These are phyloP conservation scores for Malbranchea zuffiana DNA, from an alignment of 2,329 filamentous ascomycete genomes.

Conservation along the genomic window DNA sequence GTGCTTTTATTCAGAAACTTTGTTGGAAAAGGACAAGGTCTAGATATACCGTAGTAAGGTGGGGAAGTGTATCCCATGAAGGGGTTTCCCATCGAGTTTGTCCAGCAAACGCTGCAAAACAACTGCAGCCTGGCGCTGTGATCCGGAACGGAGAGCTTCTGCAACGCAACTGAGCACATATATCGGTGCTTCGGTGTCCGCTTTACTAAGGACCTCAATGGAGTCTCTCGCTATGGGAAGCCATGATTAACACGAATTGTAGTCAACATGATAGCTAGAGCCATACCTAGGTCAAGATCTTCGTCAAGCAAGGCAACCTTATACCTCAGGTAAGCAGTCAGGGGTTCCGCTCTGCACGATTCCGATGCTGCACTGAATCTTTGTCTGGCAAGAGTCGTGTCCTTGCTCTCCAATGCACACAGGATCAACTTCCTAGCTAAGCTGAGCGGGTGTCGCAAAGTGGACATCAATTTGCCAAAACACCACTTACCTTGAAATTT, in stretches of 20 bases:
- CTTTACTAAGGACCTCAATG: slow-evolving; percentile 49
- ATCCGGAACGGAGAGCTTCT: slow-evolving; percentile 58
- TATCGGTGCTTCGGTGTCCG: slow-evolving; percentile 44
- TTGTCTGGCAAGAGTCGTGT: slow-evolving; percentile 44
- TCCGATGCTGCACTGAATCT: slow-evolving; percentile 51
- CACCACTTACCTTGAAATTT: slow-evolving; percentile 50
- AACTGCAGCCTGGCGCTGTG: slow-evolving; percentile 49
- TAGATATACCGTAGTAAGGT: slow-evolving; percentile 53
- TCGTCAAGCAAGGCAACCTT: slow-evolving; percentile 54
- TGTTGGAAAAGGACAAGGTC: slow-evolving; percentile 12
- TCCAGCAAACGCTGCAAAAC: slow-evolving; percentile 52
- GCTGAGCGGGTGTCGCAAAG: slow-evolving; percentile 12
- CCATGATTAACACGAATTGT: slow-evolving; percentile 8
- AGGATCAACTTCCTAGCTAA: slow-evolving; percentile 57
- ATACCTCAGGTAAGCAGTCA: slow-evolving; percentile 65
- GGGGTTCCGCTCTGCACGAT: slow-evolving; percentile 46
- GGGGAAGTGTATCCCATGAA: slow-evolving; percentile 47
- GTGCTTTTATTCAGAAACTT: slow-evolving; percentile 1
- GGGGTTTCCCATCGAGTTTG: slow-evolving; percentile 40
- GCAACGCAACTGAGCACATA: slow-evolving; percentile 71
- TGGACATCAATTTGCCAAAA: slow-evolving; percentile 2
- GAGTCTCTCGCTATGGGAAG: slow-evolving; percentile 46
- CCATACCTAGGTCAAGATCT: slow-evolving; percentile 43
- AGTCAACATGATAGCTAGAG: too few relatives aligned
- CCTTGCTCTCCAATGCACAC: slow-evolving; percentile 52